Evolutionary conservation across 805 yeast species (phyloP).

Genomic region (Peterozyma toletana): DNA sequence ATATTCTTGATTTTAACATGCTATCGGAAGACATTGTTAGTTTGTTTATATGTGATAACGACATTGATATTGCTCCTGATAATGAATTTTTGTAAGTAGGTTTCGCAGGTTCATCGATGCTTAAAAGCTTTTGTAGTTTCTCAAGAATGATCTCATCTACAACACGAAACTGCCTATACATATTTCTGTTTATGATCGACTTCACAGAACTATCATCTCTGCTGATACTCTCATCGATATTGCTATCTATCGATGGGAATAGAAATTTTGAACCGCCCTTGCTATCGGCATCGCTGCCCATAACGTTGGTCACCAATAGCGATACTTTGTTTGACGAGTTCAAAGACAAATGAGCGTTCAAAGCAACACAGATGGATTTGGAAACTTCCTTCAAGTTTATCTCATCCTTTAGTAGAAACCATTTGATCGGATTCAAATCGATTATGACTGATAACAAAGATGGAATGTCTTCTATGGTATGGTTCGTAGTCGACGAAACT

Average conservation of each 20-base stretch:
- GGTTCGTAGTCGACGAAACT: slow-evolving; percentile 2
- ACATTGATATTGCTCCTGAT: slow-evolving; percentile 77
- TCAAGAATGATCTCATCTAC: slow-evolving; percentile 70
- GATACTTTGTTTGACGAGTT: slow-evolving; percentile 82
- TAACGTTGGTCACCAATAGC: slow-evolving; percentile 66
- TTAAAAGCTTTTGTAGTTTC: slow-evolving; percentile 43
- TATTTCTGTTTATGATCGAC: slow-evolving; percentile 41
- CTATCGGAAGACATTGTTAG: slow-evolving; percentile 31
- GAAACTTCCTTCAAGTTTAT: slow-evolving; percentile 52
- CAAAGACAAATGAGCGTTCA: slow-evolving; percentile 83
- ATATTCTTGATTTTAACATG: slow-evolving; percentile 55
- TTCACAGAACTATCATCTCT: slow-evolving; percentile 6
- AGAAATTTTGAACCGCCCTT: slow-evolving; percentile 56
- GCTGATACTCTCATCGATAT: slow-evolving; percentile 11
- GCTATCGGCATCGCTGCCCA: not conserved
- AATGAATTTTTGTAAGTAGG: slow-evolving; percentile 37
- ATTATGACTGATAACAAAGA: slow-evolving; percentile 72
- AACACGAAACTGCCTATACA: slow-evolving; percentile 79
- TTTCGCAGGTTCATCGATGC: slow-evolving; percentile 18
- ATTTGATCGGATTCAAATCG: slow-evolving; percentile 69
- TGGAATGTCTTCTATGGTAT: slow-evolving; percentile 53
- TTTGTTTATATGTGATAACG: slow-evolving; percentile 74
- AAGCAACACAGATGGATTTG: slow-evolving; percentile 61
- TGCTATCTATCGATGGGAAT: slow-evolving; percentile 41
- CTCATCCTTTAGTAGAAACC: slow-evolving; percentile 43